Evolutionary conservation across 2,329 filamentous ascomycete species (phyloP).

Genomic region (Penicillium sp.): DNA sequence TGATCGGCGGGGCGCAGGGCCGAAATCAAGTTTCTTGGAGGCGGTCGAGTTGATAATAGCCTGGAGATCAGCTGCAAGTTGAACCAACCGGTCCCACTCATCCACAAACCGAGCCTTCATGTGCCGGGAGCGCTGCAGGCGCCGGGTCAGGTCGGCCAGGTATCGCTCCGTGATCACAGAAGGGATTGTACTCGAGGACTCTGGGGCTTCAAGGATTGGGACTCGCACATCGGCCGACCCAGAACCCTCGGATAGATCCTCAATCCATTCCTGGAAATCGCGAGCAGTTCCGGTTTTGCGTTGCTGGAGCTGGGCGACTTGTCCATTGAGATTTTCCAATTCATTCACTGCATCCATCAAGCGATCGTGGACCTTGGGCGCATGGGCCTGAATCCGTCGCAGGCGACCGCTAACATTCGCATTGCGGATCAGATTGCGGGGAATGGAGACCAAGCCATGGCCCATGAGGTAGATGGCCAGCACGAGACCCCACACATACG

Average conservation of each 20-base stretch:
- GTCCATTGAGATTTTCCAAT: conserved; percentile 77
- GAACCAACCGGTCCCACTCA: conserved; percentile 80
- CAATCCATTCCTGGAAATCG: conserved; percentile 90
- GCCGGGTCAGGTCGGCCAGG: conserved; percentile 82
- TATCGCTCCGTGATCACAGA: conserved; percentile 91
- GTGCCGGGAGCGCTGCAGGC: conserved; percentile 78
- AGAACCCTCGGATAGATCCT: conserved; percentile 80
- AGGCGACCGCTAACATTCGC: conserved; percentile 74
- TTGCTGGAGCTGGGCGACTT: conserved; percentile 75
- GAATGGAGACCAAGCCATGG: conserved; percentile 90
- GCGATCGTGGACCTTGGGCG: conserved; percentile 80
- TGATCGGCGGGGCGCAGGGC: conserved; percentile 56
- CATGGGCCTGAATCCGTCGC: conserved; percentile 72
- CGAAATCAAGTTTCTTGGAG: conserved; percentile 79
- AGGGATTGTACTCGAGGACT: conserved; percentile 55
- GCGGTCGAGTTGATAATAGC: conserved; percentile 79
- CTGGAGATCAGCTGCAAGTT: conserved; percentile 72
- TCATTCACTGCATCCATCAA: conserved; percentile 80
- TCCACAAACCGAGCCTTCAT: conserved; percentile 77
- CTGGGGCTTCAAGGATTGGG: conserved; percentile 36
- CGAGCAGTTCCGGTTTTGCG: conserved; percentile 76
- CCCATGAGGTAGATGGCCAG: conserved; percentile 97
- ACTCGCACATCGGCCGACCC: conserved; percentile 63
- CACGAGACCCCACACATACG: conserved; percentile 89
- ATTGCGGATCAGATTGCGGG: conserved; percentile 75